Base-by-base conservation (phyloP, 306 rosid species). In the Inga leiocalycina region DNA sequence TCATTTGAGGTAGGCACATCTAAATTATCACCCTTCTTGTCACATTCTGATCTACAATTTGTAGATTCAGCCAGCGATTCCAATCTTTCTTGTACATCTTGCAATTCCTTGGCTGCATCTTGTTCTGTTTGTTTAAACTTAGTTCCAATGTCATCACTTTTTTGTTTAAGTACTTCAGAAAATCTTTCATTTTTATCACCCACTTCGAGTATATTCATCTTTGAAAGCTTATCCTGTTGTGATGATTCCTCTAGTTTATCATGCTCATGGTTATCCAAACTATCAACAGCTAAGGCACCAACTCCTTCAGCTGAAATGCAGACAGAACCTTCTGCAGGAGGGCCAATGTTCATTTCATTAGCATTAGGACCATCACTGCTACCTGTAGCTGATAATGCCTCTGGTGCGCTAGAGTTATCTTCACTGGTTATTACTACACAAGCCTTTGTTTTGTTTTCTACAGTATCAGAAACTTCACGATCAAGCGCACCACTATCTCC, bases 381-480 rank as follows among this genome's bases (percentile, higher is more conserved):
- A 48, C 84, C 59, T 76, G 90, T 24, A 35, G 86, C 57, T 72
- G 90, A 76, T 71, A 34, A 44, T 74, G 82, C 72, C 71, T 82
- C 88, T 46, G 69, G 54, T 22, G 75, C 56, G 69, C 83, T 37
- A 75, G 88, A 72, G 46, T 67, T 79, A 77, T 76, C 84, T 80
- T 81, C 92, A 82, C 68, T 15, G 69, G 20, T 70, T 44, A 71
- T 82, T 48, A 71, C 66, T 16, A 80, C 48, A 80, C 75, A 81
- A 84, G 65, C 48, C 45, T 72, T 70, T 78, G 80, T 56, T 84
- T 80, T 83, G 76, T 84, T 72, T 80, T 86, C 91, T 34, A 59
- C 71, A 74, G 81, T 39, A 86, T 89, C 87, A 32, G 91, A 79
- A 85, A 73, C 86, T 86, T 79, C 94, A 67, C 75, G 69, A 70